phyloP scores from a whole-genome alignment of 164 flowering plant species.

The Sedum album region DNA sequence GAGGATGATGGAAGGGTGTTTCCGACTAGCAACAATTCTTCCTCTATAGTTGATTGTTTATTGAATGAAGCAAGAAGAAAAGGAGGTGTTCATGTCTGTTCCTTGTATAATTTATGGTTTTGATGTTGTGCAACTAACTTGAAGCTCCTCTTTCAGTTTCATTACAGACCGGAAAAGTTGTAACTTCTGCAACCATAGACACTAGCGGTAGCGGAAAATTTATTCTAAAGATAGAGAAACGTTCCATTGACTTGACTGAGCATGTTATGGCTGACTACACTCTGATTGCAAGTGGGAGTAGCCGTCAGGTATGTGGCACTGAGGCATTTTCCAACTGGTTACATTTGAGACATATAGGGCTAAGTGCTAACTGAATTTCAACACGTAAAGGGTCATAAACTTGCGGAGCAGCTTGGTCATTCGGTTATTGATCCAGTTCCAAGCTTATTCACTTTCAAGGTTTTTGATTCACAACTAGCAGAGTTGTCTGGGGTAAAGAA shows the following conservation, averaged over 20 bases:
- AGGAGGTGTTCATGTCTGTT: slow-evolving; percentile 46
- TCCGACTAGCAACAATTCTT: slow-evolving; percentile 75
- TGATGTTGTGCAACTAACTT: slow-evolving; percentile 12
- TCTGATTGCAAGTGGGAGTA: slow-evolving; percentile 81
- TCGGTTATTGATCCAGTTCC: slow-evolving; percentile 83
- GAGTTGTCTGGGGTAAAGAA: slow-evolving; percentile 77
- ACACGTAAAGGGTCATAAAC: slow-evolving; percentile 55
- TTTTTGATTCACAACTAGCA: slow-evolving; percentile 47
- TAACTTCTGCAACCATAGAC: slow-evolving; percentile 35
- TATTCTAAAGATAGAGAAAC: slow-evolving; percentile 57
- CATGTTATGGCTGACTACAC: slow-evolving; percentile 65
- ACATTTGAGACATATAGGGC: background rate
- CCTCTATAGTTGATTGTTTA: slow-evolving; percentile 84
- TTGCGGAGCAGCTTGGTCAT: slow-evolving; percentile 89
- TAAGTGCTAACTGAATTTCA: background rate
- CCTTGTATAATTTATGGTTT: background rate
- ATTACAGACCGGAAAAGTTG: slow-evolving; percentile 76
- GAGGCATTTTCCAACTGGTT: background rate
- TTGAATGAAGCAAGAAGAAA: slow-evolving; percentile 49
- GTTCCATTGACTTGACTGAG: slow-evolving; percentile 34
- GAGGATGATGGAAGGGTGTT: slow-evolving; percentile 97
- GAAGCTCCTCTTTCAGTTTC: slow-evolving; percentile 35
- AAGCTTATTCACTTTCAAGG: slow-evolving; percentile 90
- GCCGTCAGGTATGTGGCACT: slow-evolving; percentile 46
- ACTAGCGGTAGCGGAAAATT: slow-evolving; percentile 37